These are phyloP conservation scores for Pseudopyricularia javanii DNA, from an alignment of 2,329 filamentous ascomycete species.

Conservation along the genomic window DNA sequence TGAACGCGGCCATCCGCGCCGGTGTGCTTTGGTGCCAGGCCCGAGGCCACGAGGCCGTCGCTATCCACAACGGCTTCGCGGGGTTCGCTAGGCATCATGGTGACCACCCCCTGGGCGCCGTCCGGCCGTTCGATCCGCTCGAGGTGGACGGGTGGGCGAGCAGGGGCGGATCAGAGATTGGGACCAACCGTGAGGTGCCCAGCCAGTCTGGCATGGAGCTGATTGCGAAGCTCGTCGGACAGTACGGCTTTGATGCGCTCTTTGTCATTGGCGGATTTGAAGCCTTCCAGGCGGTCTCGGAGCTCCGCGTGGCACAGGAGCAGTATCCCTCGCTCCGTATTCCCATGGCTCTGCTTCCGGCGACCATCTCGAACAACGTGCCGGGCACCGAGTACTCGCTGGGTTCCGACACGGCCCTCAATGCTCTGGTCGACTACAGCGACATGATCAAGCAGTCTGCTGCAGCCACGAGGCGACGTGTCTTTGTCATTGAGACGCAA, in stretches of 20 bases:
- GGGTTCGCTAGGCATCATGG: constrained; percentile 83
- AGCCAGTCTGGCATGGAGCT: constrained; percentile 71
- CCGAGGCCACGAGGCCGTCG: constrained; percentile 82
- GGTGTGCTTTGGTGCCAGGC: constrained; percentile 87
- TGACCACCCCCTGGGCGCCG: constrained; percentile 69
- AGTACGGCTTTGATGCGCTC: constrained; percentile 81
- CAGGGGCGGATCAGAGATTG: constrained; percentile 94
- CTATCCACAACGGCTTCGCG: constrained; percentile 94
- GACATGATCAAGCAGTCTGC: constrained; percentile 97
- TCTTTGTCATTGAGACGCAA: constrained; percentile 97
- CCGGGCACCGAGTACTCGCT: constrained; percentile 95
- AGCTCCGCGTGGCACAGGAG: constrained; percentile 69
- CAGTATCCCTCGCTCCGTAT: constrained; percentile 81
- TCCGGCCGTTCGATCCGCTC: constrained; percentile 80
- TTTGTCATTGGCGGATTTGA: constrained; percentile 94
- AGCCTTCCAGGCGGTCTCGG: constrained; percentile 82
- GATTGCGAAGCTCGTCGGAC: constrained; percentile 70
- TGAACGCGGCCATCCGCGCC: constrained; percentile 92
- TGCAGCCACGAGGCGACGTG: constrained; percentile 79
- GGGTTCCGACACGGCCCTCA: constrained; percentile 91
- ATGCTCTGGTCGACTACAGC: constrained; percentile 88
- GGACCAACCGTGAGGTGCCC: constrained; percentile 89
- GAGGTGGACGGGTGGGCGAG: constrained; percentile 94
- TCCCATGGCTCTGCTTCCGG: constrained; percentile 79
- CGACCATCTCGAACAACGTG: constrained; percentile 98